Evolutionary conservation across 352 stramenopile genomes (phyloP), one percentile per base, ranked within the genome.

Genomic region (Hyaloperonospora arabidopsidis): DNA sequence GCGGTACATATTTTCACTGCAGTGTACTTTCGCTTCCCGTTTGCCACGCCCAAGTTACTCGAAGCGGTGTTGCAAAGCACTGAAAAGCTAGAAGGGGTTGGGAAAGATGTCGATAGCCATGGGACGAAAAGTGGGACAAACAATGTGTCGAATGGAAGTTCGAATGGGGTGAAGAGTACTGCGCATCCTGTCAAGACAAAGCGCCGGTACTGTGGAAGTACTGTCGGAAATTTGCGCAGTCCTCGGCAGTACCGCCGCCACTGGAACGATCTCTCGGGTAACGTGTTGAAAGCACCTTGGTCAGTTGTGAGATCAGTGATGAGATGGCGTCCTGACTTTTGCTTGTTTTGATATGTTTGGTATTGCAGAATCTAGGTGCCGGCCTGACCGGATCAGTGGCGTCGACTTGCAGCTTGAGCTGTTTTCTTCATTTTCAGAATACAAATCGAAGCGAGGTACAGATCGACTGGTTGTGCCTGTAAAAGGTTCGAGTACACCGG

Each of bases 11-110:
- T 89, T 7, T 89, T 74, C 60, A 76, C 72, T 5, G 65, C 65
- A 3, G 67, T 88, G 28, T 87, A 74, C 55, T 86, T 89, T 43
- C 79, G 82, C 25, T 93, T 89, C 47, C 78, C 78, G 15, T 68
- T 72, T 39, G 40, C 73, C 2, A 64, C 58, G 2, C 41, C 65
- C 5, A 67, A 68, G 28, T 40, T 93, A 2, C 54, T 89, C 49
- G 58, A 83, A 23, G 73, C 74, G 13, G 47, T 90, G 0, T 35
- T 82, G 18, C 65, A 84, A 32, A 80, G 68, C 58, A 84, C 78
- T 0, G 67, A 74, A 28, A 73, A 74, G 45, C 47, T 92, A 3
- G 76, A 86, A 43, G 65, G 61, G 15, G 40, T 21, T 19, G 52
- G 19, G 14, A 51, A 54, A 41, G 18, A 47, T n/a, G 35, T 35